Evolutionary conservation across 306 rosid species (phyloP).

Genomic region (Dalbergia cultrata): DNA sequence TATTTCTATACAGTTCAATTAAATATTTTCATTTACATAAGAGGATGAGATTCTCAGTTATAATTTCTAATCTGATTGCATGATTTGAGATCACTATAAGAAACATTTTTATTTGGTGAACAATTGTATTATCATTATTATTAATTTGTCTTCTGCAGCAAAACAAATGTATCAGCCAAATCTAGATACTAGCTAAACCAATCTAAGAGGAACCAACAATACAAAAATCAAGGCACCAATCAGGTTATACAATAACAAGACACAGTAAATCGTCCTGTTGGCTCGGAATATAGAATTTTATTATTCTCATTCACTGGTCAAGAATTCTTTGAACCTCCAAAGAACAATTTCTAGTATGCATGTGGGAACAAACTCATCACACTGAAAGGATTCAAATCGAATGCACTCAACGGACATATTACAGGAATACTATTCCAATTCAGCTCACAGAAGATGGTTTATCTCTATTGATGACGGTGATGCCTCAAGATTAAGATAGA

Average conservation of each 20-base stretch:
- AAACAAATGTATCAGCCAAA: not conserved
- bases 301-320: constrained; percentile 47
- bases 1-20: no score
- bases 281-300: constrained; percentile 29
- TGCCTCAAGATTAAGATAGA: constrained; percentile 22
- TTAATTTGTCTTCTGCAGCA: not conserved
- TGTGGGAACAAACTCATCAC: constrained; percentile 46
- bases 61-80: no score
- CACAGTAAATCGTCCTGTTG: not conserved
- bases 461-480: constrained; percentile 8
- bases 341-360: constrained; percentile 31
- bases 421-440: constrained; percentile 32
- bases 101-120: no score
- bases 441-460: constrained; percentile 24
- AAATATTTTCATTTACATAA: no score
- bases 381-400: constrained; percentile 23
- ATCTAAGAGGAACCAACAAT: not conserved
- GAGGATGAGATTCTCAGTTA: no score
- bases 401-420: constrained; percentile 8
- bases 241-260: constrained; percentile 18
- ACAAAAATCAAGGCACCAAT: not conserved
- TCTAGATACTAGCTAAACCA: not conserved
- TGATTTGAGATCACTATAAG: no score
- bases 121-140: no score
- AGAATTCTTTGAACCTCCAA: constrained; percentile 38